These are phyloP conservation scores for Halophytophthora batemanensis DNA, from an alignment of 352 stramenopile species.

Conservation along the genomic window DNA sequence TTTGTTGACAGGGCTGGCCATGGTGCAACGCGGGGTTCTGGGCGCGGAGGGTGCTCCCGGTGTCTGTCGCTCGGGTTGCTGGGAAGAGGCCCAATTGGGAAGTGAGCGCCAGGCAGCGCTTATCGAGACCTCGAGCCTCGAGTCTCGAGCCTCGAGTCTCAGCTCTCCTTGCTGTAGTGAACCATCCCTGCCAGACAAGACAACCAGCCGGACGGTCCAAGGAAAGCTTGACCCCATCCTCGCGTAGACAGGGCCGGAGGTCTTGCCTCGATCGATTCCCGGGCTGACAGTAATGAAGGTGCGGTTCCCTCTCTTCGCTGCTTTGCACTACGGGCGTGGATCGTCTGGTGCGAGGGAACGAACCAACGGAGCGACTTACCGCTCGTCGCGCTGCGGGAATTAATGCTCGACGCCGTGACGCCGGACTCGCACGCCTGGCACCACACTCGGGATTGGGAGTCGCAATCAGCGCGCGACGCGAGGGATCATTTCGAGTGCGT, in stretches of 20 bases:
- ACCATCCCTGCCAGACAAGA: constrained; percentile 9
- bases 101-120: constrained; percentile 13
- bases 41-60: constrained; percentile 1
- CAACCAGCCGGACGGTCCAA: constrained; percentile 1
- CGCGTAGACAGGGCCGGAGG: too few relatives aligned
- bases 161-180: constrained; percentile 11
- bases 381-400: constrained; percentile 7
- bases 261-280: too few relatives aligned
- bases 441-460: constrained; percentile 19
- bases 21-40: constrained; percentile 1
- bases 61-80: background rate
- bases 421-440: constrained; percentile 18
- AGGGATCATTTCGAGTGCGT: constrained; percentile 11
- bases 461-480: constrained; percentile 18
- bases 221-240: too few relatives aligned
- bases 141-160: background rate
- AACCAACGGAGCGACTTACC: constrained; percentile 1
- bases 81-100: constrained; percentile 9
- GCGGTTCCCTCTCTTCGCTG: constrained; percentile 17
- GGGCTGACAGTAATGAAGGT: too few relatives aligned
- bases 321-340: constrained; percentile 21
- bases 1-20: constrained; percentile 15
- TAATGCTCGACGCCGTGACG: constrained; percentile 18
- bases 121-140: constrained; percentile 6
- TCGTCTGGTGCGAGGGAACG: constrained; percentile 18